Evolutionary conservation across 352 stramenopile species (phyloP), one percentile per base, ranked within the genome.

Genomic region (Pythium dissotocum): DNA sequence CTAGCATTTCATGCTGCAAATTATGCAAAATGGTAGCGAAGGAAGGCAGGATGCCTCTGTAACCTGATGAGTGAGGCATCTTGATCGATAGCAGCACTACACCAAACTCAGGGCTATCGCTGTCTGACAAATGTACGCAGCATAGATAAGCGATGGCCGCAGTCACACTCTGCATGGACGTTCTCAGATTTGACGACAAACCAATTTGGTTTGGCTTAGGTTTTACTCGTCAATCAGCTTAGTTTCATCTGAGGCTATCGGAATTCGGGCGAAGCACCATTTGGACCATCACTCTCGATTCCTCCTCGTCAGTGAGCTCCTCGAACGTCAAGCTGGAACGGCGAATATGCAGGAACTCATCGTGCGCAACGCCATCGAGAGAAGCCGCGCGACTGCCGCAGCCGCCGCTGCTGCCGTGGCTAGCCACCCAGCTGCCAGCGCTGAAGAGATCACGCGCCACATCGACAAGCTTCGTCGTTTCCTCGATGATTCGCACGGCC

Each of bases 391-490:
- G 40, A 68, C 58, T 21, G 68, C 68, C 21, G 16, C n/a, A 4
- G 68, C 68, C 1, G 68, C 68, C 12, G 68, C 68, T 6, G 63
- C 62, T 8, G 68, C 68, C 5, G 44, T 70, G 14, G 62, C 62
- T 14, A 65, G 5, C 35, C 57, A 70, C 21, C 30, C 62, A 26
- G 36, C 21, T 9, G 48, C 63, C 8, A 61, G 52, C n/a, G 42
- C 57, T 0, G 57, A 61, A 0, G 62, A 75, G 38, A 67, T 75
- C 42, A 30, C 58, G n/a, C 62, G 59, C 40, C 59, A 90, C 60
- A 77, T 77, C 26, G 56, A 72, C 32, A 70, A 72, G 49, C 70
- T 93, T 42, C 73, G 76, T 10, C 71, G 67, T 28, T 93, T 93
- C 56, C 71, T 93, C 35, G 82, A 93, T 9, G 61, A 44, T 4